These are phyloP conservation scores for Globisporangium echinulatum DNA, from an alignment of 352 stramenopile genomes.

Conservation along the genomic window DNA sequence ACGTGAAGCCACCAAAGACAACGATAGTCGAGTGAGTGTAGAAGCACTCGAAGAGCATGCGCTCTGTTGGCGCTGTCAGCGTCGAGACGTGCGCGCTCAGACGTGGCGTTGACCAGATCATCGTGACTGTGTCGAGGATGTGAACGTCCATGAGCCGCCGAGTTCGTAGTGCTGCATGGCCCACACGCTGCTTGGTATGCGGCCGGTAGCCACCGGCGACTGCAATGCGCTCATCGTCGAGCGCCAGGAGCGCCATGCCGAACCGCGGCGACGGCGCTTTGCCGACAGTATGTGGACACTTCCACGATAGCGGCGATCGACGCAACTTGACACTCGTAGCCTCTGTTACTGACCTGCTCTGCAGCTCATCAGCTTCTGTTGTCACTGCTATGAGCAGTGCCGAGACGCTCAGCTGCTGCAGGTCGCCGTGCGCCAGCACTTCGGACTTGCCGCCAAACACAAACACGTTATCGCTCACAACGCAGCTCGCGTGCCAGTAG, in stretches of 20 bases:
- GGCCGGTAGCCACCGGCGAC: slow-evolving; percentile 23
- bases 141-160: slow-evolving; percentile 28
- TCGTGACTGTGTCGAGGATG: slow-evolving; percentile 36
- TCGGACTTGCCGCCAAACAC: slow-evolving; percentile 66
- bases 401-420: slow-evolving; percentile 25
- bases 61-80: slow-evolving; percentile 22
- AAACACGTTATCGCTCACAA: slow-evolving; percentile 33
- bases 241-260: slow-evolving; percentile 32
- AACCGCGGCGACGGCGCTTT: slow-evolving; percentile 44
- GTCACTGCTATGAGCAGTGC: background rate
- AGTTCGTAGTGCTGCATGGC: background rate
- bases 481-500: slow-evolving; percentile 39
- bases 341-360: background rate
- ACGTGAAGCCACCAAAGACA: slow-evolving; percentile 44
- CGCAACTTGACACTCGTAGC: background rate
- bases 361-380: background rate
- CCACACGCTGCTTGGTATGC: slow-evolving; percentile 13
- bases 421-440: slow-evolving; percentile 35
- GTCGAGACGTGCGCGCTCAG: slow-evolving; percentile 31
- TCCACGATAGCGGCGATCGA: slow-evolving; percentile 20
- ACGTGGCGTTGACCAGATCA: slow-evolving; percentile 45
- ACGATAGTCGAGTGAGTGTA: slow-evolving; percentile 29
- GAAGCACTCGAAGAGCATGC: slow-evolving; percentile 49
- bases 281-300: slow-evolving; percentile 34
- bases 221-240: slow-evolving; percentile 35